Evolutionary conservation across 208 protist genomes (phyloP).

Genomic region (Angomonas deanei): DNA sequence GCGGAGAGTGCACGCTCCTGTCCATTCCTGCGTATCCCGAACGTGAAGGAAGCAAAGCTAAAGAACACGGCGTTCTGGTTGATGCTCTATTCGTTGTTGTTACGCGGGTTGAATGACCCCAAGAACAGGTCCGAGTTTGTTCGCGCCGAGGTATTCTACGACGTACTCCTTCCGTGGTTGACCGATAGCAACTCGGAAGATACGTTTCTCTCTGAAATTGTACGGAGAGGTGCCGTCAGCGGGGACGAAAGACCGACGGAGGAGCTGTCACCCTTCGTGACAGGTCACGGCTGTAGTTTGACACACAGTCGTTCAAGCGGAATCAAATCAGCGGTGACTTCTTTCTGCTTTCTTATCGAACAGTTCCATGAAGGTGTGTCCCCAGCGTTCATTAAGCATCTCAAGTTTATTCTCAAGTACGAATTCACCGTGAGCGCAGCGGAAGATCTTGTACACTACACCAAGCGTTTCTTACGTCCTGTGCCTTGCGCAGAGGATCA

Average conservation of each 20-base stretch:
- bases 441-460: conserved; percentile 39
- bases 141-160: conserved; percentile 79
- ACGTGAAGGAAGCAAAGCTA: conserved; percentile 27
- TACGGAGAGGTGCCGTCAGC: no score
- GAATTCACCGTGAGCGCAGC: conserved; percentile 60
- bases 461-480: conserved; percentile 26
- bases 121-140: conserved; percentile 63
- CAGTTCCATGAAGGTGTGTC: conserved; percentile 12
- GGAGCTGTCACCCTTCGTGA: conserved; percentile 21
- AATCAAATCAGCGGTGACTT: conserved; percentile 44
- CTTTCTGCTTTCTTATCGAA: conserved; percentile 52
- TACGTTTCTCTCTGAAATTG: not conserved
- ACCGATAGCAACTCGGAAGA: conserved; percentile 27
- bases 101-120: conserved; percentile 49
- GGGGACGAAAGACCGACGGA: no score
- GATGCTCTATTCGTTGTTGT: conserved; percentile 66
- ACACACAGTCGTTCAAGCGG: conserved; percentile 35
- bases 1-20: conserved; percentile 46
- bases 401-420: conserved; percentile 72
- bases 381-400: conserved; percentile 24
- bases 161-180: conserved; percentile 78
- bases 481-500: not conserved
- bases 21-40: conserved; percentile 42
- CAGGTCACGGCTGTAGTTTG: conserved; percentile 20
- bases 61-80: conserved; percentile 62